These are phyloP conservation scores for Leccinum longicurvipes DNA, from an alignment of 768 basidiomycete genomes.

Conservation along the genomic window DNA sequence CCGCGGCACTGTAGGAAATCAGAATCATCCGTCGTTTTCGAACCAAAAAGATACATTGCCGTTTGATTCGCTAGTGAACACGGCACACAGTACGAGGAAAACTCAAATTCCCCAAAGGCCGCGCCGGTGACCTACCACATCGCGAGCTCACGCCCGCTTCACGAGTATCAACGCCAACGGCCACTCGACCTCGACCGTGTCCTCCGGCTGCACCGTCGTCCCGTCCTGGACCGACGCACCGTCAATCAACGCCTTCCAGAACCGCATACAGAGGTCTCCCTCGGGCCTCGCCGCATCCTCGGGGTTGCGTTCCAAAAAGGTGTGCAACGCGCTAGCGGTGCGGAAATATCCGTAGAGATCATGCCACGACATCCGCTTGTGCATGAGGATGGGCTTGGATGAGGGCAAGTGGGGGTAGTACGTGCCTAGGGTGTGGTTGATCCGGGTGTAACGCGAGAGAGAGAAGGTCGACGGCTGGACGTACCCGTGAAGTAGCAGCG, in stretches of 20 bases:
- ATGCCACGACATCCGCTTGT: conserved; percentile 59
- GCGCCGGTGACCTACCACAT: background rate
- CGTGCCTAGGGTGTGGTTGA: conserved; percentile 27
- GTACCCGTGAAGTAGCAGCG: conserved; percentile 60
- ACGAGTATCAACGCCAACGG: conserved; percentile 35
- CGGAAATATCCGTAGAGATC: conserved; percentile 65
- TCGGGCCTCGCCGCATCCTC: conserved; percentile 46
- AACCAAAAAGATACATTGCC: background rate
- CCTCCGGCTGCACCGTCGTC: conserved; percentile 10
- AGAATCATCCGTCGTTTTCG: background rate
- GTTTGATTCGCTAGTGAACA: background rate
- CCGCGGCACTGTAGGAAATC: background rate
- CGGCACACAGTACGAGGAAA: background rate
- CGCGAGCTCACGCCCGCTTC: conserved; percentile 1
- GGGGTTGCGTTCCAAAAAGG: conserved; percentile 62
- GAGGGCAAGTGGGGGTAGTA: conserved; percentile 38
- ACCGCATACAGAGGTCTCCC: conserved; percentile 63
- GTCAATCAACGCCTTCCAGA: conserved; percentile 53
- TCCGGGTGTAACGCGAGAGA: background rate
- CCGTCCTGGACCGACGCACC: conserved; percentile 31
- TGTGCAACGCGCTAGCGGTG: conserved; percentile 68
- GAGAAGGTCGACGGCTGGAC: conserved; percentile 9
- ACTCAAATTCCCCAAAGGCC: background rate
- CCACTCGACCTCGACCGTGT: conserved; percentile 41
- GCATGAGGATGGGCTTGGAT: conserved; percentile 48